phyloP scores from a whole-genome alignment of 1,284 basidiomycete genomes.

The Microbotryum silenes-acaulis region DNA sequence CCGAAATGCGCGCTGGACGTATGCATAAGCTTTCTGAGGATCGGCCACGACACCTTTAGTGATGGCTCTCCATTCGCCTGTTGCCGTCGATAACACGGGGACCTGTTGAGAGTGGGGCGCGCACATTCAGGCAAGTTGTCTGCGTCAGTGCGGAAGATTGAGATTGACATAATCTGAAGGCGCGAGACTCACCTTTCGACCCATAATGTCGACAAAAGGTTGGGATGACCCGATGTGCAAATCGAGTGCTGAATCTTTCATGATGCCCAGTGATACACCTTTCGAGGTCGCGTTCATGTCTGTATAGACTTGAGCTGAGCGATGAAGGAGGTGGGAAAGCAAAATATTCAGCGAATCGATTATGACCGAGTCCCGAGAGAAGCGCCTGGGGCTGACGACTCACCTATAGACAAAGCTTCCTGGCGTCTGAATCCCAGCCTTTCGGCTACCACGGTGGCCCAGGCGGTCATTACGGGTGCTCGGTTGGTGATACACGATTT shows the following conservation, averaged over 20 bases:
- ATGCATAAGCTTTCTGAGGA: conserved; percentile 66
- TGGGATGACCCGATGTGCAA: conserved; percentile 63
- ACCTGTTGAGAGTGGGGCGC: conserved; percentile 44
- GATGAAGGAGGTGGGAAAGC: conserved; percentile 8
- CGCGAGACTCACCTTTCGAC: conserved; percentile 50
- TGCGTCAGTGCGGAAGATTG: no score
- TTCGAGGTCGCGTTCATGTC: conserved; percentile 81
- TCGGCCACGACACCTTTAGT: conserved; percentile 57
- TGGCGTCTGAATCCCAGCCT: conserved; percentile 72
- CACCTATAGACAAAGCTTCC: conserved; percentile 83
- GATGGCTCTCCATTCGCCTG: conserved; percentile 71
- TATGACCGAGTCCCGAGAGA: conserved; percentile 6
- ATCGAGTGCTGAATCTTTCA: conserved; percentile 51
- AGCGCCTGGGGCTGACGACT: conserved; percentile 14
- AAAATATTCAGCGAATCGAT: conserved; percentile 10
- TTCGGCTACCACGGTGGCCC: conserved; percentile 79
- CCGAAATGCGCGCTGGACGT: conserved; percentile 69
- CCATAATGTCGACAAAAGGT: conserved; percentile 82
- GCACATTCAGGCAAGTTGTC: conserved; percentile 13
- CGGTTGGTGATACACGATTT: conserved; percentile 71
- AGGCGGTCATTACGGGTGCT: conserved; percentile 88
- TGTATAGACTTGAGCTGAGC: conserved; percentile 75
- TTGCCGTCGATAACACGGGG: conserved; percentile 67
- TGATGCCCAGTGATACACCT: conserved; percentile 70
- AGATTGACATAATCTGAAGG: no score